Conservation (phyloP, 2,329 filamentous ascomycete genomes). For the Aspergillus caelatus region DNA sequence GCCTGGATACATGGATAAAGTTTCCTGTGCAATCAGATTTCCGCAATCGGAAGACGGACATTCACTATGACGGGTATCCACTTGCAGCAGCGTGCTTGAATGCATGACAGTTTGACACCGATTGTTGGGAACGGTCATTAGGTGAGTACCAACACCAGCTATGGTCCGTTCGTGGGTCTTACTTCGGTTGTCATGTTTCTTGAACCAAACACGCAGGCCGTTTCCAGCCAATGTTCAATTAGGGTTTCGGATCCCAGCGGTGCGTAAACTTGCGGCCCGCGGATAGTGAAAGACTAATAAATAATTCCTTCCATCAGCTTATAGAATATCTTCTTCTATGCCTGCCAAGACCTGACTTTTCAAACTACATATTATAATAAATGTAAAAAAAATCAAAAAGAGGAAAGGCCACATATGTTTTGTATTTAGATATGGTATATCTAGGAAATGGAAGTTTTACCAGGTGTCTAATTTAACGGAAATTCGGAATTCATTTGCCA, state of each 20-base stretch:
- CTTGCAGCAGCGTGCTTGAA: not conserved
- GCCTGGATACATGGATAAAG: not conserved
- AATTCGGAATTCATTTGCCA: not conserved
- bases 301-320: no score
- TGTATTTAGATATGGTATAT: no score
- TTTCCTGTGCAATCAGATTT: not conserved
- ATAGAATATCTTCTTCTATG: no score
- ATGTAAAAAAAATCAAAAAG: no score
- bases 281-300: not conserved
- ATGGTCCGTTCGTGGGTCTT: not conserved
- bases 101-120: not conserved
- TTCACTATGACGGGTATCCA: not conserved
- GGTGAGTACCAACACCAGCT: no score
- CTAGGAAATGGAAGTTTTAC: not conserved
- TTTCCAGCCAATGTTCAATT: not conserved
- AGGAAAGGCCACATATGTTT: no score
- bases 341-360: no score
- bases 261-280: not conserved
- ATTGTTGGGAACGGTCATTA: not conserved
- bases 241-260: not conserved
- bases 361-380: no score
- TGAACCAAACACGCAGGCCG: not conserved
- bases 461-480: not conserved
- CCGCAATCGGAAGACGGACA: not conserved
- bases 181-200: not conserved